These are phyloP conservation scores for Leccinum arenicola DNA, from an alignment of 768 basidiomycete genomes.

Conservation along the genomic window DNA sequence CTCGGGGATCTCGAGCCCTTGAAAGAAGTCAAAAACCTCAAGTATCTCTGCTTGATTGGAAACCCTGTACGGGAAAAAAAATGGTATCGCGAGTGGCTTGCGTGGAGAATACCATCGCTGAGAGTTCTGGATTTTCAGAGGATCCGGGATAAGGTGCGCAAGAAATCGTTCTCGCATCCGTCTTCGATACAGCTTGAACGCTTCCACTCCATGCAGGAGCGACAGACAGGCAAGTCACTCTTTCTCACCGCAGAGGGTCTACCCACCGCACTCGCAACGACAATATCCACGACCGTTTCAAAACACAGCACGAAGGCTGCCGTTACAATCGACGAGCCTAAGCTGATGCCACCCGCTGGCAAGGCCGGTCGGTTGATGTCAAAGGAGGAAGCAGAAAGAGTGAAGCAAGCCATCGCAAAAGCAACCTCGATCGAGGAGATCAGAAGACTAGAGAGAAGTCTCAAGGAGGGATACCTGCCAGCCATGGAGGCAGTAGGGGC, in stretches of 20 bases:
- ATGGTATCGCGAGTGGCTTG: slow-evolving; percentile 96
- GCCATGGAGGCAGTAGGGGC: slow-evolving; percentile 76
- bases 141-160: slow-evolving; percentile 88
- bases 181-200: slow-evolving; percentile 27
- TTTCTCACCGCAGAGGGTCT: slow-evolving; percentile 81
- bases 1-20: slow-evolving; percentile 84
- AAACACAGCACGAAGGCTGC: slow-evolving; percentile 58
- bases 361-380: slow-evolving; percentile 88
- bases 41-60: slow-evolving; percentile 74
- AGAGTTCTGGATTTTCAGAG: slow-evolving; percentile 95
- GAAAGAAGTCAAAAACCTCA: slow-evolving; percentile 69
- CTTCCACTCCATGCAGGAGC: slow-evolving; percentile 56
- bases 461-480: slow-evolving; percentile 83
- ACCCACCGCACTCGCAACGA: slow-evolving; percentile 76
- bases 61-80: slow-evolving; percentile 89
- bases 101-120: slow-evolving; percentile 81
- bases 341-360: slow-evolving; percentile 47
- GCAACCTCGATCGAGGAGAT: slow-evolving; percentile 93
- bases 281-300: slow-evolving; percentile 71
- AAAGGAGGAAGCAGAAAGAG: slow-evolving; percentile 85
- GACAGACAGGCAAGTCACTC: slow-evolving; percentile 65
- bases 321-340: slow-evolving; percentile 79
- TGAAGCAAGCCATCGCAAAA: slow-evolving; percentile 82
- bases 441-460: slow-evolving; percentile 73
- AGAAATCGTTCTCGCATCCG: slow-evolving; percentile 28